Evolutionary conservation across 331 rosid species (phyloP), one percentile per base, ranked within the genome.

Genomic region (Malus hybrid): DNA sequence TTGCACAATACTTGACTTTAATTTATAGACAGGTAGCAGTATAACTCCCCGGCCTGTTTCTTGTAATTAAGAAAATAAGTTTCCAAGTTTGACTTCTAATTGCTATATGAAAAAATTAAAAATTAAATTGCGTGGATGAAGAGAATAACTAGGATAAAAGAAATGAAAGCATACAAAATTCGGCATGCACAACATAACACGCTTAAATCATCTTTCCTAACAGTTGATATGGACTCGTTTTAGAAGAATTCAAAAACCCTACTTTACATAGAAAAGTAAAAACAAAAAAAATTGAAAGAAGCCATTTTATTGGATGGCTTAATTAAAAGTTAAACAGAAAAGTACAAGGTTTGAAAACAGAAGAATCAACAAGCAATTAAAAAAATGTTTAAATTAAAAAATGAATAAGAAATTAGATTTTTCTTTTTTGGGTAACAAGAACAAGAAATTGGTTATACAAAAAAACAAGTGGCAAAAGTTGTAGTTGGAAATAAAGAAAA

Each of bases 401-500:
- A 69, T 39, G 12, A 39, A 39, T 39, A 39, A 39, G 1, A 39
- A 39, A 39, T 39, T 39, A 39, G 44, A 2, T 8, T 36, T 24
- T 34, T 34, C 0, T 2, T 36, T 36, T 39, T 9, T 39, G 44
- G 44, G 4, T 39, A 39, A 39, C 44, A 39, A 32, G 56, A 77
- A 18, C 56, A 15, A 50, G n/a, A 55, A 69, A 27, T 61, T 61
- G 6, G 66, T 27, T 57, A n/a, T 20, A 60, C 32, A 9, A n/a
- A 22, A 74, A 54, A 36, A 64, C 65, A 18, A 62, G 84, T 71
- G 88, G 87, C 79, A 83, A 75, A 80, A 71, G 72, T 68, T 79
- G 87, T 64, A 69, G 74, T 72, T 88, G 76, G 83, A 82, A 77
- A 81, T 34, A 83, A 85, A 79, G 72, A 68, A 75, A 46, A 20